Evolutionary conservation across 495 filamentous ascomycete species (phyloP).

Genomic region (Neurospora africana): DNA sequence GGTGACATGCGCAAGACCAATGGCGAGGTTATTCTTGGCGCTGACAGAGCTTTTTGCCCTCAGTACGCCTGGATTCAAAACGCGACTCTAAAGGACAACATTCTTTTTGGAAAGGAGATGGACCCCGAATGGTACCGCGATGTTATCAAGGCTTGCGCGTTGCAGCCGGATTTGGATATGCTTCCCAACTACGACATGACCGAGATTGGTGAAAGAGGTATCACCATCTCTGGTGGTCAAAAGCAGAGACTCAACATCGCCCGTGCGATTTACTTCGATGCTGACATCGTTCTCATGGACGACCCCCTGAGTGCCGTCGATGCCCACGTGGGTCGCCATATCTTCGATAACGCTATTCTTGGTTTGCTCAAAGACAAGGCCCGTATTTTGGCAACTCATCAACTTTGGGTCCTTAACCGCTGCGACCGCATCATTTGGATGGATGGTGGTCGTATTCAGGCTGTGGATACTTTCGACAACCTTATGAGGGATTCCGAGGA

Average conservation of each 20-base stretch:
- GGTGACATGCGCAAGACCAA: constrained; percentile 84
- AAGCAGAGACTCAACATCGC: constrained; percentile 79
- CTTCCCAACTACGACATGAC: constrained; percentile 62
- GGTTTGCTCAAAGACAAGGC: constrained; percentile 83
- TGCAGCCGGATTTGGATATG: constrained; percentile 66
- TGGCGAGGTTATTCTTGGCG: constrained; percentile 64
- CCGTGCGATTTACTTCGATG: constrained; percentile 74
- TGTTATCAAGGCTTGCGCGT: constrained; percentile 49
- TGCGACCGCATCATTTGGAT: constrained; percentile 90
- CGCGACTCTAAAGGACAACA: constrained; percentile 73
- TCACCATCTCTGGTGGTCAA: constrained; percentile 75
- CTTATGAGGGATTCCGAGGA: constrained; percentile 63
- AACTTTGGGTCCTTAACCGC: constrained; percentile 80
- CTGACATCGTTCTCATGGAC: constrained; percentile 74
- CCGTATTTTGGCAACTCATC: constrained; percentile 86
- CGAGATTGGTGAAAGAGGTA: constrained; percentile 70
- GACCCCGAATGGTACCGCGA: constrained; percentile 54
- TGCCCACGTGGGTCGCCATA: constrained; percentile 81
- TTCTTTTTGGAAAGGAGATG: constrained; percentile 78
- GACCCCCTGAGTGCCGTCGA: constrained; percentile 77
- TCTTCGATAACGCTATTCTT: constrained; percentile 91
- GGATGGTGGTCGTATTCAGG: constrained; percentile 71
- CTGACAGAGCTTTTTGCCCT: constrained; percentile 77
- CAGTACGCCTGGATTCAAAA: constrained; percentile 99
- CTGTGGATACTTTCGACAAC: constrained; percentile 79